Percentiles rank a stretch among this genome's conserved stretches.
Evolutionary conservation across 106 monocot genomes (phyloP).

Genomic region (Dioscorea zingiberensis): DNA sequence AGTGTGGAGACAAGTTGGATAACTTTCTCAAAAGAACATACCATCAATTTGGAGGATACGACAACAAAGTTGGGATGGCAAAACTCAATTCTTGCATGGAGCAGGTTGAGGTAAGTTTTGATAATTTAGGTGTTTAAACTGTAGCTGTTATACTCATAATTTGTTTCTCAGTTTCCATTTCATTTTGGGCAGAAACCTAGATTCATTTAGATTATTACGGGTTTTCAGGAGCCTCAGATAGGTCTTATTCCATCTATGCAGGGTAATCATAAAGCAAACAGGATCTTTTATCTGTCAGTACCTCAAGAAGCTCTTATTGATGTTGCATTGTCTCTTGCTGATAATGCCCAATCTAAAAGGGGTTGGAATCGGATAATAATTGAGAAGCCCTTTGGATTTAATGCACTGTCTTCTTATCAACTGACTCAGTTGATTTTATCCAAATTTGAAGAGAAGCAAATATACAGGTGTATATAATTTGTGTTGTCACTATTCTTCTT

Average conservation of each 20-base stretch:
- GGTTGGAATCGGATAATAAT: conserved; percentile 92
- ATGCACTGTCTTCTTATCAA: conserved; percentile 53
- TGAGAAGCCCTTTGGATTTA: conserved; percentile 88
- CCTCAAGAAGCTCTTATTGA: conserved; percentile 87
- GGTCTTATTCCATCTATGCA: conserved; percentile 9
- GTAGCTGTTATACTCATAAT: too few relatives aligned
- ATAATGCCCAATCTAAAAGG: conserved; percentile 45
- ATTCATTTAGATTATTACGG: background rate
- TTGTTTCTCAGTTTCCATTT: too few relatives aligned
- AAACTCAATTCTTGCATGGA: conserved; percentile 58
- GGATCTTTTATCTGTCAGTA: conserved; percentile 91
- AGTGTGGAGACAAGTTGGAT: conserved; percentile 57
- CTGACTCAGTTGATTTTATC: conserved; percentile 61
- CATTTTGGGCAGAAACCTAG: too few relatives aligned
- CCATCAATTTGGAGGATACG: conserved; percentile 60
- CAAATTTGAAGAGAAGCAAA: conserved; percentile 76
- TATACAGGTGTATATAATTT: conserved; percentile 58
- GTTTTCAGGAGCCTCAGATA: background rate
- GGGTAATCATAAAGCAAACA: conserved; percentile 64
- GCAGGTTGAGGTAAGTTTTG: conserved; percentile 52
- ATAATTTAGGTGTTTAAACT: background rate
- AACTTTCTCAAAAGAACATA: conserved; percentile 64
- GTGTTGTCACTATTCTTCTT: too few relatives aligned
- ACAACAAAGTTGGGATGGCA: conserved; percentile 70
- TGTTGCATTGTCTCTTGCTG: conserved; percentile 67